phyloP scores from a whole-genome alignment of 140 eudicot species.

The Erigeron philadelphicus region DNA sequence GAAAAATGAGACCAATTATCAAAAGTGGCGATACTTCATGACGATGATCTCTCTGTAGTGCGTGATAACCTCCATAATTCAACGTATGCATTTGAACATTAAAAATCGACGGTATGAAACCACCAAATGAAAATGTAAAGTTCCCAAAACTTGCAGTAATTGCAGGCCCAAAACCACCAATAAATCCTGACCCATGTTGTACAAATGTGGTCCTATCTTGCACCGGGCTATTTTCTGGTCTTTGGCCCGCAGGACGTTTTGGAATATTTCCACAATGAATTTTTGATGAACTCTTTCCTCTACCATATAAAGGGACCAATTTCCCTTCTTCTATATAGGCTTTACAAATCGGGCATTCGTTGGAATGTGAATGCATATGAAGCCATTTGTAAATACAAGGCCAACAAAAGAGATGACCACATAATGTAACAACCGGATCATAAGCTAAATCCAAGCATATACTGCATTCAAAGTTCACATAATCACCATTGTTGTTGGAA shows the following conservation, averaged over 20 bases:
- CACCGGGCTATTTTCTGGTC: slow-evolving; percentile 40
- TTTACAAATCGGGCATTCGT: slow-evolving; percentile 57
- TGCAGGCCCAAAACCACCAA: slow-evolving; percentile 47
- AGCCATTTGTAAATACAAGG: slow-evolving; percentile 61
- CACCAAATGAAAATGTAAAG: slow-evolving; percentile 47
- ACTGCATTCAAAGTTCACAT: slow-evolving; percentile 49
- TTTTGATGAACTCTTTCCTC: slow-evolving; percentile 43
- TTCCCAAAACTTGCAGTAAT: slow-evolving; percentile 46
- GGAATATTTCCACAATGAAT: slow-evolving; percentile 37
- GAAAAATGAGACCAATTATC: slow-evolving; percentile 47
- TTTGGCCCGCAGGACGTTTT: slow-evolving; percentile 47
- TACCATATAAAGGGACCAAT: slow-evolving; percentile 46
- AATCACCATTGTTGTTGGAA: slow-evolving; percentile 41
- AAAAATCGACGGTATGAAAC: slow-evolving; percentile 42
- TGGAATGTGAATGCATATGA: slow-evolving; percentile 39
- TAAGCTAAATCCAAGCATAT: slow-evolving; percentile 56
- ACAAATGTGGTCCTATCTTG: slow-evolving; percentile 29
- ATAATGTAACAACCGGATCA: slow-evolving; percentile 52
- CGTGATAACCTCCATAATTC: slow-evolving; percentile 39
- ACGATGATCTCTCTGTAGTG: slow-evolving; percentile 43
- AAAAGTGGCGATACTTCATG: slow-evolving; percentile 47
- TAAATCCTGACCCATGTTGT: slow-evolving; percentile 40
- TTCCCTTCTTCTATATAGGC: slow-evolving; percentile 44
- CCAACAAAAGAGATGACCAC: slow-evolving; percentile 64
- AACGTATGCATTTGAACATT: slow-evolving; percentile 43